These are phyloP conservation scores for Colletotrichum paranaense DNA, from an alignment of 2,329 filamentous ascomycete species.

Conservation along the genomic window DNA sequence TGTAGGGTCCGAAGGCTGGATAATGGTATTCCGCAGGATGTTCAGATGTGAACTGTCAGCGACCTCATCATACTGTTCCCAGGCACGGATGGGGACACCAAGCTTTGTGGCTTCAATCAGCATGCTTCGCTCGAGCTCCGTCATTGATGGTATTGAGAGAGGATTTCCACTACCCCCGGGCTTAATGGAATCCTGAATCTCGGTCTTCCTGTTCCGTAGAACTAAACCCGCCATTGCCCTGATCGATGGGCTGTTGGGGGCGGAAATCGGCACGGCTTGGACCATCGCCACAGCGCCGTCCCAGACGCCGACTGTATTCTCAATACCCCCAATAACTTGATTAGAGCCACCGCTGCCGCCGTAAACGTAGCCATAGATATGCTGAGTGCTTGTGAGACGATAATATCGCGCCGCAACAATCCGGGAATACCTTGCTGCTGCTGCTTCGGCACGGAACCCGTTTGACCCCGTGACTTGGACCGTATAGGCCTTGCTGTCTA, in stretches of 20 bases:
- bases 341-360: conserved; percentile 40
- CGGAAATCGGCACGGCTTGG: conserved; percentile 37
- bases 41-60: background rate
- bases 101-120: conserved; percentile 24
- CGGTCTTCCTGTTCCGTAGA: background rate
- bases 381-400: background rate
- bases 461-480: conserved; percentile 33
- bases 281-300: conserved; percentile 38
- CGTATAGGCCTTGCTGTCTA: conserved; percentile 37
- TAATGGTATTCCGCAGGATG: background rate
- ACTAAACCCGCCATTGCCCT: conserved; percentile 30
- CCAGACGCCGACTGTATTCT: conserved; percentile 39
- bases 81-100: conserved; percentile 21
- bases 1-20: conserved; percentile 23
- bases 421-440: conserved; percentile 37
- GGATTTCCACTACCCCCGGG: conserved; percentile 32
- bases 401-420: conserved; percentile 36
- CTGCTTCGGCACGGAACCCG: conserved; percentile 40
- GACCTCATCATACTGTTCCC: conserved; percentile 28
- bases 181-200: conserved; percentile 24
- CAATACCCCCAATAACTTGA: conserved; percentile 36
- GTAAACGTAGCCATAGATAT: conserved; percentile 39
- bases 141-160: background rate
- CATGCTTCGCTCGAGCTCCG: background rate
- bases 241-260: conserved; percentile 35